Conservation (phyloP, 2,329 filamentous ascomycete species). For the Pseudogymnoascus sp. region DNA sequence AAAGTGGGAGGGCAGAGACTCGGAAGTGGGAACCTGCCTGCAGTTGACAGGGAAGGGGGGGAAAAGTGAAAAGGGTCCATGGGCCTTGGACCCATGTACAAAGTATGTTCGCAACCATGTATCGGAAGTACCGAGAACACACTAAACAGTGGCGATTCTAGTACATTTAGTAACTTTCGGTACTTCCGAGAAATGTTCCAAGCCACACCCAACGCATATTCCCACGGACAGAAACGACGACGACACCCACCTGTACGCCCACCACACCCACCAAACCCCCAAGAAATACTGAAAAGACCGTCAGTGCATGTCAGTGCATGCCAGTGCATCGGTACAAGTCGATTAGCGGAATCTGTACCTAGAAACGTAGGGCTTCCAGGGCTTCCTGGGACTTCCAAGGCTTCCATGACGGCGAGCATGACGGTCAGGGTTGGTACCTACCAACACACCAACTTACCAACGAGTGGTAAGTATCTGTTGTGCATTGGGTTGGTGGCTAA, state of each 20-base stretch:
- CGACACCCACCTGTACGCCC: background rate
- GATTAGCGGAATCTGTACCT: background rate
- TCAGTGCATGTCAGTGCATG: background rate
- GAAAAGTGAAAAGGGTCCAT: background rate
- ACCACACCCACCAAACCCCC: too few relatives aligned
- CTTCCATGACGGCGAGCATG: background rate
- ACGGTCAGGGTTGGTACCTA: background rate
- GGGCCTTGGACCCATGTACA: background rate
- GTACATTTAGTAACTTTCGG: background rate
- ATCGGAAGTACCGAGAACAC: background rate
- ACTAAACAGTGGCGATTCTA: background rate
- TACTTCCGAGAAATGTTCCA: background rate
- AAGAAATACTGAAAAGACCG: background rate
- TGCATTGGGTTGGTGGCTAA: background rate
- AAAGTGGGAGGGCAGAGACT: background rate
- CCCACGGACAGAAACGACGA: background rate
- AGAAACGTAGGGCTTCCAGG: background rate
- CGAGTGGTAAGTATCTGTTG: background rate
- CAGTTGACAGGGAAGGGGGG: background rate
- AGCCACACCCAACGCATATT: background rate
- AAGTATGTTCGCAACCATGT: background rate
- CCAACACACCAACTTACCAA: background rate
- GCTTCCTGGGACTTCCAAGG: background rate
- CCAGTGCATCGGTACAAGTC: background rate
- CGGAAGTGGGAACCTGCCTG: background rate